Base-by-base conservation (phyloP, 1,139 yeast genomes). In the Suhomyces bokatorum region DNA sequence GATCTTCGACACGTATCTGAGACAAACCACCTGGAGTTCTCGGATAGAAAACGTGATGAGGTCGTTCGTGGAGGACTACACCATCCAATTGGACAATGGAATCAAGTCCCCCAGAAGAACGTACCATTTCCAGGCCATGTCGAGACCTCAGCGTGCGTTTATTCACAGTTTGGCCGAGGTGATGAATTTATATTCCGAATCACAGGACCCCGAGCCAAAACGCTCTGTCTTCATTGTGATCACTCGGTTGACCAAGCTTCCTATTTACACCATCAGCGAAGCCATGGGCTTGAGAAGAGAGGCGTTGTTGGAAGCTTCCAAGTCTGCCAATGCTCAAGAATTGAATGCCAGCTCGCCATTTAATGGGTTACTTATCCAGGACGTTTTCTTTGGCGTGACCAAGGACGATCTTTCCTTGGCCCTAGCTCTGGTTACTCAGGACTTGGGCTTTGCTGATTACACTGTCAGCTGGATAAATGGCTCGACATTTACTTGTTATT, bases 141-240 rank as follows among this genome's bases (percentile, higher is more conserved):
- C 69, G 42, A 61, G 73, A 9, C 77, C 82, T 8, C 93, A 88
- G 59, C 73, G 97, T 39, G 73, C 72, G 52, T 88, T 88, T 58
- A 67, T 90, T 15, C 93, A 84, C 56, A 81, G 81, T 46, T 59
- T 90, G 37, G 85, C 91, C 0, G 78, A 73, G 29, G 64, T 79
- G 0, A 88, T 73, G 59, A 70, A 75, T 8, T 58, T 89, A 13
- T 81, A 79, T 55, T 73, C 86, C 0, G 90, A 87, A 56, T 80
- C 93, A 1, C 91, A 87, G 54, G 97, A 88, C 60, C 78, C 78
- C 2, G 97, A 88, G 52, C 96, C 97, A 0, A 74, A 80, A 45
- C 66, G 96, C 51, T 79, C 85, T 12, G 91, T 88, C 0, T 84
- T 79, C 49, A 72, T 89, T 12, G 79, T 77, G 45, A 57, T 73